Base-by-base conservation (phyloP, 768 basidiomycete genomes). In the Hydnum rufescens region DNA sequence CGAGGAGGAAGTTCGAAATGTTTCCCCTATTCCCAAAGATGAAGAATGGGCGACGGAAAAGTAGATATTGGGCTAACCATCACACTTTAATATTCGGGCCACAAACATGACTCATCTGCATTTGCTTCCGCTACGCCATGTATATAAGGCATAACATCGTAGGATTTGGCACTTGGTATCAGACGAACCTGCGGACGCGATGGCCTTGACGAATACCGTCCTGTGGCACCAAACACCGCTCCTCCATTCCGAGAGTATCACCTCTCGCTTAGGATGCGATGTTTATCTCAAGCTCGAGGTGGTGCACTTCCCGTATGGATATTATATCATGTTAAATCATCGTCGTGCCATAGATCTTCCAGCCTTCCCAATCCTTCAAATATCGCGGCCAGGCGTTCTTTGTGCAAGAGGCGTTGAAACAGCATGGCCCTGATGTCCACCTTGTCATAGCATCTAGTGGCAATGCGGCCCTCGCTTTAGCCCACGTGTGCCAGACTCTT, bases 261-360 rank as follows among this genome's bases (percentile, higher is more conserved):
- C 82, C 1, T 63, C 70, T 6, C 63, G 65, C 26, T 58, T 76
- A 13, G 70, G 69, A 19, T 71, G 70, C 26, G 65, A 71, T 28
- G 77, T 73, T 1, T 80, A 78, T 64, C 71, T 85, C 51, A 84
- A 86, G 58, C 71, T 85, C 8, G 82, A 86, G 68, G 80, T 80
- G 54, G 8, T 31, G 25, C n/a, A n/a, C n/a, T n/a, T n/a, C n/a
- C n/a, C n/a, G n/a, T n/a, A n/a, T n/a, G n/a, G n/a, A n/a, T n/a
- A n/a, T n/a, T n/a, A n/a, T n/a, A n/a, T n/a, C n/a, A n/a, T n/a
- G n/a, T n/a, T n/a, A n/a, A n/a, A n/a, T n/a, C n/a, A n/a, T n/a
- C n/a, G n/a, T n/a, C n/a, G n/a, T n/a, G 3, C 36, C 26, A 4
- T 61, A 84, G 83, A 81, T 73, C 56, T 66, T 85, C 2, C 83